Evolutionary conservation across 495 filamentous ascomycete genomes (phyloP).

Genomic region (Wilcoxina mikolae): DNA sequence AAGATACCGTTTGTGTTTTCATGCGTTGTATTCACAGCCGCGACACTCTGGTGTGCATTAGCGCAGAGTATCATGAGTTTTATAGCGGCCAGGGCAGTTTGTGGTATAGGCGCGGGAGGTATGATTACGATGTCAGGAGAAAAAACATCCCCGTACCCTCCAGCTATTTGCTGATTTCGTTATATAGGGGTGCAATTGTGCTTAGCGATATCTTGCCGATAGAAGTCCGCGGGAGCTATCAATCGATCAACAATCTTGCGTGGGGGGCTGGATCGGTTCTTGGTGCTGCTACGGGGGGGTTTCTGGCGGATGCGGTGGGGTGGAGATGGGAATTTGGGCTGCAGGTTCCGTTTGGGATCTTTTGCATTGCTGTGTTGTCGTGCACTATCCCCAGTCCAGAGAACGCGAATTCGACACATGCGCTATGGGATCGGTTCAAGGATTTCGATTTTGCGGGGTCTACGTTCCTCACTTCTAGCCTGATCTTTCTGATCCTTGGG

Average conservation of each 20-base stretch:
- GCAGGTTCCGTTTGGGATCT: constrained; percentile 49
- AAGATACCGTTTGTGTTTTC: constrained; percentile 52
- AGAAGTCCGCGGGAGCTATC: constrained; percentile 57
- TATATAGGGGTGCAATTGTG: constrained; percentile 42
- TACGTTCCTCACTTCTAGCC: constrained; percentile 34
- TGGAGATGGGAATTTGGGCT: constrained; percentile 45
- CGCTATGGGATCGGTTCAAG: constrained; percentile 43
- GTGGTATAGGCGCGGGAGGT: constrained; percentile 60
- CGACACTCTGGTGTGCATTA: constrained; percentile 58
- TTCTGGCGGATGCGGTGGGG: constrained; percentile 53
- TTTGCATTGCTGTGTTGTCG: constrained; percentile 43
- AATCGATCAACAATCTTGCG: constrained; percentile 60
- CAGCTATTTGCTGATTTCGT: not conserved
- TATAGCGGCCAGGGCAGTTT: constrained; percentile 56
- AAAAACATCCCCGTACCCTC: not conserved
- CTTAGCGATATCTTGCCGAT: constrained; percentile 62
- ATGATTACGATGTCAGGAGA: constrained; percentile 47
- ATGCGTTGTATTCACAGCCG: constrained; percentile 46
- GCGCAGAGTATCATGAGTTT: constrained; percentile 58
- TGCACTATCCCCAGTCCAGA: constrained; percentile 46
- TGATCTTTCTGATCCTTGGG: constrained; percentile 46
- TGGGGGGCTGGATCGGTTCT: constrained; percentile 37
- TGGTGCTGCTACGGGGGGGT: constrained; percentile 58
- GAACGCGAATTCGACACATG: constrained; percentile 39
- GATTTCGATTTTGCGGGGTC: constrained; percentile 57